phyloP scores from a whole-genome alignment of 352 stramenopile species.

The Pythium plurisporium region DNA sequence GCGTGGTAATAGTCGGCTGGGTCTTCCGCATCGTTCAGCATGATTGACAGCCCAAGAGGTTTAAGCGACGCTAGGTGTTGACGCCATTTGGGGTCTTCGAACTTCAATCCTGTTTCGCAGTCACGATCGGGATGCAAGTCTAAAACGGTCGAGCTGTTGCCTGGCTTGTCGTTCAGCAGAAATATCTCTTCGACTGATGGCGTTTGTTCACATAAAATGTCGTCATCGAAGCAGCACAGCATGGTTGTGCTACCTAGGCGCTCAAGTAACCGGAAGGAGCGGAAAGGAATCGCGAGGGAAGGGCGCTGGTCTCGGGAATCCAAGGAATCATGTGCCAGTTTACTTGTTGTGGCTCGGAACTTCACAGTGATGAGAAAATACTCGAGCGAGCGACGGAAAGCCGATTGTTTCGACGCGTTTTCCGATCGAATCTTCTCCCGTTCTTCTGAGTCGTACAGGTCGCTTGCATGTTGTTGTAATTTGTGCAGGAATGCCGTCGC shows the following conservation, averaged over 20 bases:
- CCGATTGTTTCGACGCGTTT: conserved; percentile 58
- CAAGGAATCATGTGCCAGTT: conserved; percentile 40
- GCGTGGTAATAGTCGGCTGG: conserved; percentile 55
- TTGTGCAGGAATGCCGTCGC: conserved; percentile 1
- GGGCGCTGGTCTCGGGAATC: conserved; percentile 12
- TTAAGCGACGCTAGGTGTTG: conserved; percentile 77
- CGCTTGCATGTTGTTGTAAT: conserved; percentile 27
- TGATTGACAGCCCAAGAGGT: conserved; percentile 68
- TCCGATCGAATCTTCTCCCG: conserved; percentile 73
- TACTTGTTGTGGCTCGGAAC: conserved; percentile 56
- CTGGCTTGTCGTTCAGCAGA: conserved; percentile 69
- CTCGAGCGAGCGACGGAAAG: conserved; percentile 58
- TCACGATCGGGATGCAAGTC: conserved; percentile 70
- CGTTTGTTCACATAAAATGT: conserved; percentile 79
- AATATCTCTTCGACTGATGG: conserved; percentile 84
- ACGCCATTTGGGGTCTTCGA: conserved; percentile 84
- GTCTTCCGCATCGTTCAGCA: conserved; percentile 78
- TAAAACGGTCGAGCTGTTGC: conserved; percentile 53
- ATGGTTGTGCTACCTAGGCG: conserved; percentile 81
- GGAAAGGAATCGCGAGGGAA: conserved; percentile 57
- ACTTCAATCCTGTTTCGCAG: conserved; percentile 77
- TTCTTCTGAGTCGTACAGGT: conserved; percentile 83
- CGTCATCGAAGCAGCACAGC: conserved; percentile 86
- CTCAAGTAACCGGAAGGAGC: conserved; percentile 74
- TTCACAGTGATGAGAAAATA: conserved; percentile 70